Base-by-base conservation (phyloP, 768 basidiomycete species). In the Coprinellus micaceus region DNA sequence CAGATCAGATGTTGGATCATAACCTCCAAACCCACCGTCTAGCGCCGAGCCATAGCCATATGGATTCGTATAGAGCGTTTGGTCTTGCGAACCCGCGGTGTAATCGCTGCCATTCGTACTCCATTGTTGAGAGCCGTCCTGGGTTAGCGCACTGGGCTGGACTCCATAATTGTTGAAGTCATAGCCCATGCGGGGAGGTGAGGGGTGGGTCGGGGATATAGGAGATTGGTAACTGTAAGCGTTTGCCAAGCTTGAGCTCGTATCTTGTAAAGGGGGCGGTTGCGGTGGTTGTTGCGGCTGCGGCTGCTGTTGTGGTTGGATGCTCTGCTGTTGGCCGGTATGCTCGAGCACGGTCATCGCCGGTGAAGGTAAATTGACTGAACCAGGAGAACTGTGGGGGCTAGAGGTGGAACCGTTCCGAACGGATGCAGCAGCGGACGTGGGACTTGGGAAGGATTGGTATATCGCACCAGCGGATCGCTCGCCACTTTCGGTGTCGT, bases 321-420 rank as follows among this genome's bases (percentile, higher is more conserved):
- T 58, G 56, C 30, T 54, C 39, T 54, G 53, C 22, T 63, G 60
- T 36, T 36, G 60, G 54, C 26, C 45, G 53, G 46, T 63, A 47
- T 26, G 69, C 54, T 83, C 83, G 39, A 76, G 63, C 12, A 72
- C 73, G 22, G 83, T 73, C 66, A 81, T 82, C 5, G 83, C 72
- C 15, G 89, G 89, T 2, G 89, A 91, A 2, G 89, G 86, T 25
- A 86, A 71, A 67, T 85, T 85, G 13, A 76, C 81, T 12, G 89
- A 91, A 2, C 82, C 82, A 1, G 89, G 89, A 13, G 89, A 91
- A 65, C 89, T 86, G 62, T 89, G 88, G 7, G 84, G 77, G 65
- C 87, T 89, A 10, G 79, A 71, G 65, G 87, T 89, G 10, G 79
- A 71, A 17, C 63, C 63, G 22, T 77, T 67, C 24, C 71, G 70